Conservation (phyloP, 768 basidiomycete genomes). For the Suillus cothurnatus region DNA sequence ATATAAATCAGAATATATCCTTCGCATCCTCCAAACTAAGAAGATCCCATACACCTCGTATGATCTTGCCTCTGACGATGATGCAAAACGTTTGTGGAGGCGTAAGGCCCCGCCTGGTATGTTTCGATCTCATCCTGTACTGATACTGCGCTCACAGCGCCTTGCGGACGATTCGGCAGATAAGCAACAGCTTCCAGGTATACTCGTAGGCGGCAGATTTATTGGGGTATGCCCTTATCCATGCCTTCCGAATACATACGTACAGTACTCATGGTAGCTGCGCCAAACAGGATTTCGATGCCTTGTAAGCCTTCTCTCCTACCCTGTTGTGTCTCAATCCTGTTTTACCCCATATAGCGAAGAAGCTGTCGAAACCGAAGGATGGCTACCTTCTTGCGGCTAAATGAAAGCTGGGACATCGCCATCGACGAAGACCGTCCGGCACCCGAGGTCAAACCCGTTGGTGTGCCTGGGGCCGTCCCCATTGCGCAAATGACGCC, state of each 20-base stretch:
- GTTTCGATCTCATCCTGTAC: conserved; percentile 12
- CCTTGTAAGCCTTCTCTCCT: conserved; percentile 57
- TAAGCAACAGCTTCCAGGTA: conserved; percentile 84
- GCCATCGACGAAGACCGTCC: conserved; percentile 62
- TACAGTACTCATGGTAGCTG: conserved; percentile 10
- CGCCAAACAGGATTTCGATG: conserved; percentile 57
- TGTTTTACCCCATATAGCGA: conserved; percentile 50
- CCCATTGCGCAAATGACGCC: conserved; percentile 80
- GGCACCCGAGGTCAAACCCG: conserved; percentile 54
- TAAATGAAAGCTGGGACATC: conserved; percentile 69
- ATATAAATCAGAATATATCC: conserved; percentile 62
- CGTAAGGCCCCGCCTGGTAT: conserved; percentile 74
- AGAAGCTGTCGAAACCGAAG: conserved; percentile 80
- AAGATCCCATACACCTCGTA: conserved; percentile 82
- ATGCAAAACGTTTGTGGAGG: conserved; percentile 79
- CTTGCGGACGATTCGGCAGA: conserved; percentile 42
- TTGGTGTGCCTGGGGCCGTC: conserved; percentile 81
- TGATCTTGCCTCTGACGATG: conserved; percentile 83
- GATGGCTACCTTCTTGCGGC: conserved; percentile 70
- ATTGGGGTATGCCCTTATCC: conserved; percentile 61
- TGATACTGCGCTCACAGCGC: background rate
- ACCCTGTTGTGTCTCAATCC: conserved; percentile 7
- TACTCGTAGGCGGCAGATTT: conserved; percentile 75
- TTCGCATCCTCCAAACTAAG: conserved; percentile 83
- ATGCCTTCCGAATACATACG: conserved; percentile 1